Base-by-base conservation (phyloP, 768 basidiomycete genomes). In the Asterophora lycoperdoides region DNA sequence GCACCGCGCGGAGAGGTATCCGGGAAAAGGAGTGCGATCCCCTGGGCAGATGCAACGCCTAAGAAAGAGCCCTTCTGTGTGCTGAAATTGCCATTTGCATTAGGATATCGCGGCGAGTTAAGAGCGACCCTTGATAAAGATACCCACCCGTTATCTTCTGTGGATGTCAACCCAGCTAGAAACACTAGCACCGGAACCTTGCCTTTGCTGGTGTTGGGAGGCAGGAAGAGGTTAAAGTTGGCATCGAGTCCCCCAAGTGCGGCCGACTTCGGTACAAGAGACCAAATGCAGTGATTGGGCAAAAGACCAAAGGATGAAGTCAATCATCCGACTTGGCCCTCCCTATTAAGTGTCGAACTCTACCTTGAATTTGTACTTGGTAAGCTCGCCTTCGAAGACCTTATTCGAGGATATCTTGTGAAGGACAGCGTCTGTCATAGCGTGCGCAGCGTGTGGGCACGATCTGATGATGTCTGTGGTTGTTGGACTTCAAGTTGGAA, bases 1-100 rank as follows among this genome's bases (percentile, higher is more conserved):
- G 95, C 93, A 4, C 93, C 93, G 32, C 96, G 80, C 1, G 96
- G 96, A 29, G 90, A 93, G 0, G 95, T 98, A 62, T 99, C 96
- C 2, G 96, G 92, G 65, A 97, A 92, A 48, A 98, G 80, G 42
- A 98, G 71, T 0, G 96, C 94, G 46, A 99, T 84, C 5, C 87
- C 85, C 59, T 95, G 83, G 15, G 80, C 74, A 4, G 92, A 80
- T 1, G 95, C 95, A 34, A 86, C 81, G n/a, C 81, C 76, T 33
- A 97, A 69, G 70, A 98, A 95, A 9, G 79, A 80, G n/a, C 92
- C 94, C 66, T 99, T 98, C 68, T 94, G 91, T 1, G 95, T 81
- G 0, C 90, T 93, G 56, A 18, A 26, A 32, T 15, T 29, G 26
- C 51, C 14, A 23, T 23, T 23, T n/a, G 23, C 19, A 18, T 29